Evolutionary conservation across 306 rosid species (phyloP), one percentile per base, ranked within the genome.

Genomic region (Castanea sativa): DNA sequence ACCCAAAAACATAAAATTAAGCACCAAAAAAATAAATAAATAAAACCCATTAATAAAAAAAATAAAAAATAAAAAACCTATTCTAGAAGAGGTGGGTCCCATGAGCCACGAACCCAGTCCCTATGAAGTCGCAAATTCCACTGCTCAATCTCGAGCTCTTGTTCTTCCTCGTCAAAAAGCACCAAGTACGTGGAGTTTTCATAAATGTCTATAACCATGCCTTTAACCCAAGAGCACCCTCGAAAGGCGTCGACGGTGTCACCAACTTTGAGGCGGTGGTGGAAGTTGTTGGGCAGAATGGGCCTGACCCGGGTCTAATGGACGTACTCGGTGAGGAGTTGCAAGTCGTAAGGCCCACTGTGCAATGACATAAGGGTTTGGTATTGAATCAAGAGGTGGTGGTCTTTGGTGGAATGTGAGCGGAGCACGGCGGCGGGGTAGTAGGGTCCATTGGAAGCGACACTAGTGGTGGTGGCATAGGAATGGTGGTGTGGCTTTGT

Each of bases 351-450:
- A 9, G 21, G 18, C 0, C 19, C 41, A 3, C 12, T 16, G 15
- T 73, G 16, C 23, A 60, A 15, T 16, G 5, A 16, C 15, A 27
- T 43, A 12, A 76, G 71, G 20, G 83, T 77, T 59, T 38, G 80
- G 81, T 84, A 79, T 77, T 84, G 60, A 25, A 87, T 67, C 74
- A 79, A 77, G n/a, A 87, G 67, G 43, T 51, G 81, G 75, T 68
- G 45, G 45, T 41, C 45, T 8, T 41, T 41, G 11, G 45, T 80
- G 6, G 55, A 13, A 4, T 75, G 71, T 1, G 79, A 55, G 3
- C 80, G 82, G 11, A 83, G 69, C 5, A 83, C 87, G 2, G 71
- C 29, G 25, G 87, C 87, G 0, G 86, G 84, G 76, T 64, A 78
- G 76, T 49, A 49, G 53, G 53, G 53, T 10, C 53, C 53, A 13